Base-by-base conservation (phyloP, 345 rosid genomes). In the Nephelium lappaceum region DNA sequence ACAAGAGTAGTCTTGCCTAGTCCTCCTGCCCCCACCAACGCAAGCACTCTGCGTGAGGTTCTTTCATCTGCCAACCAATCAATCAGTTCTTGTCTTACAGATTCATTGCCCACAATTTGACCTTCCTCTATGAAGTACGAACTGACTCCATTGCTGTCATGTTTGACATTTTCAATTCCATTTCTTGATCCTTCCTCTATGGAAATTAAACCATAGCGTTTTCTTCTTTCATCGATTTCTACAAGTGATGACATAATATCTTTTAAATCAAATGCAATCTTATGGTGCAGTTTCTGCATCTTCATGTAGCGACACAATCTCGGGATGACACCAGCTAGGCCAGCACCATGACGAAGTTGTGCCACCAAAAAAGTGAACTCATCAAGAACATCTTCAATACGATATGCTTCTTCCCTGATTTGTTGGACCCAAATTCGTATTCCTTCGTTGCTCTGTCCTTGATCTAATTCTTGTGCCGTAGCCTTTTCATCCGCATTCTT, bases 301-400 rank as follows among this genome's bases (percentile, higher is more conserved):
- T 11, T 36, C 14, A 66, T 63, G 18, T 5, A 15, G 41, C 9
- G 19, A 31, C 3, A 7, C 5, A 67, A 11, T 53, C 57, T 76
- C 2, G 2, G 1, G 38, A 70, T 8, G 25, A 45, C 60, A 69
- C 36, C 61, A 5, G 6, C 23, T 61, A 31, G 62, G 1, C 71
- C 41, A 41, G 21, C 31, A 31, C 41, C 58, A 73, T 51, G 3
- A n/a, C 0, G 75, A 16, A 6, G 45, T 14, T 27, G 4, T 58
- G 57, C 69, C 7, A 63, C 21, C 19, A 38, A 71, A 39, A 49
- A 57, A 67, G 24, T 19, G 68, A 63, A 71, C 19, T 76, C 77
- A 51, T 81, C 80, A 2, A 81, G 41, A n/a, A 65, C 72, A 71
- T 81, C 83, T 80, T 80, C 79, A 19, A 80, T 80, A 3, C 18